Evolutionary conservation across 257 asterid genomes (phyloP), one percentile per base, ranked within the genome.

Genomic region (Cordia subcordata): DNA sequence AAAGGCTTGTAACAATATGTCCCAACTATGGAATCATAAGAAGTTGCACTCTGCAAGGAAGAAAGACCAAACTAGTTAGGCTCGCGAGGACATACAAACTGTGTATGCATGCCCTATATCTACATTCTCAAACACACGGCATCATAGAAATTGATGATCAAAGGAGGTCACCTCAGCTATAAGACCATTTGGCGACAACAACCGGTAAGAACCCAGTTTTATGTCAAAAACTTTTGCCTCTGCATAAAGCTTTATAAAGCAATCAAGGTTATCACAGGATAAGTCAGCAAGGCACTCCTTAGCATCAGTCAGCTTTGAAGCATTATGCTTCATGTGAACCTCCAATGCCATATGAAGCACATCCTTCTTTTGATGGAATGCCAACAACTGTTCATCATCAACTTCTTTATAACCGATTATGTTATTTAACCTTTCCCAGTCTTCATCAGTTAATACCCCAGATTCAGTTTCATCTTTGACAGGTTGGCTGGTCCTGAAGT

Each of bases 301-400:
- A 56, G 78, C 60, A 69, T 82, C 91, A 56, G 76, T 70, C 67
- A 92, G 94, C 82, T 84, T 88, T 37, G 99, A 86, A 39, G 99
- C 99, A 81, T 82, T 92, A 75, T 92, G 96, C 72, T 76, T 88
- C 99, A 92, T 92, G 71, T 79, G 91, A 81, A 92, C 83, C 82
- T 85, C 87, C 85, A 92, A 68, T 50, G 78, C 69, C 64, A 85
- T 75, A 75, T 59, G 79, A 46, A 83, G 91, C 64, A 78, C 66
- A 63, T 81, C 86, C 40, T 78, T 82, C 58, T 72, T 66, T 74
- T 67, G 86, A 61, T 73, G 75, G 69, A 56, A 60, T 37, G 66
- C 77, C 73, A 49, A 62, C 32, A 79, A 44, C 49, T 78, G 79
- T 42, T 86, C 95, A 51, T 72, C 88, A n/a, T 73, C 92, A 59